Evolutionary conservation across 352 stramenopile genomes (phyloP).

Genomic region (Phytophthora tubulina): DNA sequence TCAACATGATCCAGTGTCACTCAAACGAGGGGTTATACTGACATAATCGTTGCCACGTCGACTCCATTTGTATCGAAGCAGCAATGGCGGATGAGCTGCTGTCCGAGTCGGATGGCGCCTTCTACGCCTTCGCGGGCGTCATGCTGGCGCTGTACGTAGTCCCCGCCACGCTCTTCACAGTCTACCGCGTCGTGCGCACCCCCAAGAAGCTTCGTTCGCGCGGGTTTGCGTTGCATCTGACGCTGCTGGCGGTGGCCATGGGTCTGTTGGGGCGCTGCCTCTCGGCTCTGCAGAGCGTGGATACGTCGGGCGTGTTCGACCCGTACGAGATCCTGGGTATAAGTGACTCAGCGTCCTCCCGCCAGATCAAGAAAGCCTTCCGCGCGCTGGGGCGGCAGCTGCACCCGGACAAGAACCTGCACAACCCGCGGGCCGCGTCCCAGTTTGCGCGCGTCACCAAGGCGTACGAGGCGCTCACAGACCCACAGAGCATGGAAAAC

Average conservation of each 20-base stretch:
- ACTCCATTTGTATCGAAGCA: neutral
- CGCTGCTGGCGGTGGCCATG: constrained; percentile 59
- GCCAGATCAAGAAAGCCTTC: constrained; percentile 84
- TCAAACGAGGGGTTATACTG: no score
- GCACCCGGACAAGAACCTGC: constrained; percentile 87
- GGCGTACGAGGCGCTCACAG: constrained; percentile 88
- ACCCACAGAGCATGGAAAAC: constrained; percentile 76
- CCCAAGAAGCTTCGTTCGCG: constrained; percentile 61
- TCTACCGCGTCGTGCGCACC: constrained; percentile 55
- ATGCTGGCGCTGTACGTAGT: constrained; percentile 87
- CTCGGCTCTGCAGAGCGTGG: constrained; percentile 70
- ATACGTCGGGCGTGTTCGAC: constrained; percentile 84
- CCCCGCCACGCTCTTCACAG: constrained; percentile 62
- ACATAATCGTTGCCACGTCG: no score
- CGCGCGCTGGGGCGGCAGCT: constrained; percentile 69
- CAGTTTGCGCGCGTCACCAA: constrained; percentile 84
- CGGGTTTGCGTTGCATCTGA: constrained; percentile 59
- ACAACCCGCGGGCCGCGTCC: constrained; percentile 49
- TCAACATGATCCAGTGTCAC: no score
- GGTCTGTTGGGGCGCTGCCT: constrained; percentile 61
- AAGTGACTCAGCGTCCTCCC: constrained; percentile 55
- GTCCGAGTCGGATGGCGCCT: constrained; percentile 79
- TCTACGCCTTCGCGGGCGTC: constrained; percentile 86
- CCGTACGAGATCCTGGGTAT: constrained; percentile 89
- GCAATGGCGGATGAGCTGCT: constrained; percentile 40